Percentiles rank a stretch among this genome's conserved stretches.
Evolutionary conservation across 495 filamentous ascomycete genomes (phyloP).

Genomic region (Bombardia bombarda): DNA sequence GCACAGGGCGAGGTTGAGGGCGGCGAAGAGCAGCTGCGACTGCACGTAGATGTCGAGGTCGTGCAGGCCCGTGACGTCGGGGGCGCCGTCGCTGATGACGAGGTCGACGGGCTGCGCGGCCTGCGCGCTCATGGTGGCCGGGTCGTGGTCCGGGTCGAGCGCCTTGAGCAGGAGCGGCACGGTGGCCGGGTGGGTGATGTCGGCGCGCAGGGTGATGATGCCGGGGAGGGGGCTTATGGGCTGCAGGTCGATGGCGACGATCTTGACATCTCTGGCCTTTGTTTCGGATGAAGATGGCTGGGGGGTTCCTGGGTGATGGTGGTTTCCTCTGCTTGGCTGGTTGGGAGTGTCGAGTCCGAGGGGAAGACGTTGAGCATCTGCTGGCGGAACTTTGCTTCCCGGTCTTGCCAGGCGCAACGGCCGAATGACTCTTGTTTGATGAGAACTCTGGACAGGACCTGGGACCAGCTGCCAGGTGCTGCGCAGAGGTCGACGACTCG

Average conservation of each 20-base stretch:
- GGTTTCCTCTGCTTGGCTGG: background rate
- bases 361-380: conserved; percentile 42
- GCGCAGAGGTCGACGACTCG: conserved; percentile 94
- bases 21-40: conserved; percentile 87
- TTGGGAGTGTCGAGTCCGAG: conserved; percentile 9
- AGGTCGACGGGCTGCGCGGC: conserved; percentile 71
- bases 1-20: conserved; percentile 84
- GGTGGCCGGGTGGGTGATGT: conserved; percentile 95
- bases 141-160: conserved; percentile 66
- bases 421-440: conserved; percentile 91
- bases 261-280: conserved; percentile 83
- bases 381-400: conserved; percentile 54
- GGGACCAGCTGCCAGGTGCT: conserved; percentile 92
- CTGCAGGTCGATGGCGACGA: conserved; percentile 90
- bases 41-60: conserved; percentile 98
- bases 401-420: conserved; percentile 73
- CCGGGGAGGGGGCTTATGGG: conserved; percentile 90
- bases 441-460: conserved; percentile 85
- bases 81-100: conserved; percentile 89
- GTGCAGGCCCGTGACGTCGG: conserved; percentile 93
- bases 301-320: conserved; percentile 1
- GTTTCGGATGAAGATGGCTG: no score
- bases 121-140: conserved; percentile 39
- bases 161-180: conserved; percentile 80
- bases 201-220: conserved; percentile 82